Evolutionary conservation across 768 basidiomycete species (phyloP).

Genomic region (Mycena belliarum): DNA sequence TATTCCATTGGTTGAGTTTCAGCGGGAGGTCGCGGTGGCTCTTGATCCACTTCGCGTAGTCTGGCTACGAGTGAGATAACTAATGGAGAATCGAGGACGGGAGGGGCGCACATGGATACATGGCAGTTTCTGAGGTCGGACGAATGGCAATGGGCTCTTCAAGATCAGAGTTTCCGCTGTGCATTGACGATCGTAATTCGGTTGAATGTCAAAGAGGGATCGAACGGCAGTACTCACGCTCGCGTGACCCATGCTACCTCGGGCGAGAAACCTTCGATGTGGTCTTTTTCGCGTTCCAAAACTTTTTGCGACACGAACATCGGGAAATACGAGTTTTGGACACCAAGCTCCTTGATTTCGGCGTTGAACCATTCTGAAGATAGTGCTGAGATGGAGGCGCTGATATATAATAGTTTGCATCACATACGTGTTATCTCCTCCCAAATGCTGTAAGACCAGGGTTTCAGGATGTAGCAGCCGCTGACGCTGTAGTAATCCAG

Average conservation of each 20-base stretch:
- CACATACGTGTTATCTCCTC: conserved; percentile 85
- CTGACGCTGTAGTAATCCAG: conserved; percentile 98
- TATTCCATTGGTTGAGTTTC: conserved; percentile 99
- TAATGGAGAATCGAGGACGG: not conserved
- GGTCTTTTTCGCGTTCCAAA: conserved; percentile 95
- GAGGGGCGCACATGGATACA: conserved; percentile 87
- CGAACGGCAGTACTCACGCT: conserved; percentile 61
- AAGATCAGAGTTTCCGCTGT: conserved; percentile 86
- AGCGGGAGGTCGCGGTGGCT: conserved; percentile 95
- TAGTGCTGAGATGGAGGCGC: not conserved
- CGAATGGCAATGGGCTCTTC: conserved; percentile 98
- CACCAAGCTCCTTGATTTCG: conserved; percentile 90
- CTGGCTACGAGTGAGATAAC: conserved; percentile 36
- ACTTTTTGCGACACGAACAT: conserved; percentile 96
- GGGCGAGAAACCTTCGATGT: conserved; percentile 98
- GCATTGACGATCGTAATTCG: conserved; percentile 5
- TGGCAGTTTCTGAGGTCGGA: conserved; percentile 97
- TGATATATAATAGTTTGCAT: not conserved
- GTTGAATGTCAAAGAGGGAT: not conserved
- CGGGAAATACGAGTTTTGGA: conserved; percentile 98
- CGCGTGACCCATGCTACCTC: conserved; percentile 99
- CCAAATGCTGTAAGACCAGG: conserved; percentile 98
- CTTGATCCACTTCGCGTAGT: conserved; percentile 99
- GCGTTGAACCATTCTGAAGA: conserved; percentile 88
- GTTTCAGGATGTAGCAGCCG: conserved; percentile 97